phyloP scores from a whole-genome alignment of 768 basidiomycete genomes.

The Xanthoconium stramineum region DNA sequence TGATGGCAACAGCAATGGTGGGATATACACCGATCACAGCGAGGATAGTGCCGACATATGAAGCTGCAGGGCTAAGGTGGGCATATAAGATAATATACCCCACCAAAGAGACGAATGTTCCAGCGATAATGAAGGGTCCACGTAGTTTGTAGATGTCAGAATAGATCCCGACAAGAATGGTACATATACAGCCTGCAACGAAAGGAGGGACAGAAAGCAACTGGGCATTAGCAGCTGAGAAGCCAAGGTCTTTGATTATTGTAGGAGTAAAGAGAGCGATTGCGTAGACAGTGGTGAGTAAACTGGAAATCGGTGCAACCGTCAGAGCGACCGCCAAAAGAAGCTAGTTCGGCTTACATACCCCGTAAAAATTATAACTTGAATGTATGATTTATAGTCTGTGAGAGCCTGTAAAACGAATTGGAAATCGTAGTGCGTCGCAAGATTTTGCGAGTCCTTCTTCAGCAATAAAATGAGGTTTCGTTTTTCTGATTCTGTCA shows the following conservation, averaged over 20 bases:
- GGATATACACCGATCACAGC: conserved; percentile 53
- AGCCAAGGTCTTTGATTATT: conserved; percentile 49
- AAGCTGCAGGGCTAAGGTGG: conserved; percentile 1
- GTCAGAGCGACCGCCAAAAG: background rate
- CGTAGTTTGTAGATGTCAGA: conserved; percentile 3
- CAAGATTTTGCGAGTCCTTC: conserved; percentile 42
- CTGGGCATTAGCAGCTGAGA: conserved; percentile 48
- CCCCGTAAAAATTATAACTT: conserved; percentile 41
- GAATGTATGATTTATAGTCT: conserved; percentile 41
- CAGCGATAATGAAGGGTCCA: conserved; percentile 1
- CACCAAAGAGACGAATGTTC: conserved; percentile 1
- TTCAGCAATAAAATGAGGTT: conserved; percentile 36
- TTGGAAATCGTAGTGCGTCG: conserved; percentile 42
- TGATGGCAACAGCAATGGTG: conserved; percentile 43
- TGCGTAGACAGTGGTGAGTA: conserved; percentile 43
- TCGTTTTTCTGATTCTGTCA: conserved; percentile 42
- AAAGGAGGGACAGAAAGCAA: conserved; percentile 49
- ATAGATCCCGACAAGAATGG: conserved; percentile 37
- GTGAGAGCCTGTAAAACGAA: conserved; percentile 49
- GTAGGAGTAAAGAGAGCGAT: conserved; percentile 50
- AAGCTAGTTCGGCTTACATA: conserved; percentile 11
- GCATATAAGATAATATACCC: conserved; percentile 5
- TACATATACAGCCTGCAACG: conserved; percentile 43
- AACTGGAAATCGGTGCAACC: conserved; percentile 18
- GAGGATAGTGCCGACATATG: conserved; percentile 47